Base-by-base conservation (phyloP, 2,329 filamentous ascomycete genomes). In the Clonostachys byssicola region DNA sequence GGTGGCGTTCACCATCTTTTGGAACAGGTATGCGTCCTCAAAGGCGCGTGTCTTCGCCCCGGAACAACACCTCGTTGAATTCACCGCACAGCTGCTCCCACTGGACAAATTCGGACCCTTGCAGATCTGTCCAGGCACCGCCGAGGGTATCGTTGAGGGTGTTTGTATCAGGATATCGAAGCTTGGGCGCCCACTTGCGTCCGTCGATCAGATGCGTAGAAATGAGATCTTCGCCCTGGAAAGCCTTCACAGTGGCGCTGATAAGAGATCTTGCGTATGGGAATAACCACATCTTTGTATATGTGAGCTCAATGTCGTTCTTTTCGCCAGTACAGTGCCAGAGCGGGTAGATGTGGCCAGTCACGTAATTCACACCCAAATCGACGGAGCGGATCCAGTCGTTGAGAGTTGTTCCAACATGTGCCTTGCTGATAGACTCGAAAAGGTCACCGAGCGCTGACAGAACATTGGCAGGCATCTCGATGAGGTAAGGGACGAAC, bases 301-400 rank as follows among this genome's bases (percentile, higher is more conserved):
- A 72, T 52, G 65, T 63, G 2, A 44, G 23, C 18, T 61, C 52
- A 5, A 68, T 47, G 16, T 51, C 53, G 4, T 59, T 56, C 51
- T 72, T 72, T 50, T 55, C 47, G 9, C 66, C 66, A 0, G 68
- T 72, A 52, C 64, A 67, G 53, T 72, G 68, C 49, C 66, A 63
- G 33, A 72, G 46, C 7, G 58, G 57, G 34, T 64, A 67, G 13
- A 68, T 64, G 16, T 61, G 62, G 36, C 61, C 61, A 13, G 66
- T 67, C 46, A 67, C 53, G 14, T 60, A 55, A 56, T 71, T 71
- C 49, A 63, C 60, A 7, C 62, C 66, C 9, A 72, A 59, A 8
- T 56, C 53, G 30, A 63, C 49, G n/a, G 52, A 47, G 42, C 52
- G 53, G 40, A 69, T 56, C 62, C 66, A 65, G 40, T 62, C 53